Evolutionary conservation across 2,329 filamentous ascomycete species (phyloP).

Genomic region (Colletotrichum sansevieriae): DNA sequence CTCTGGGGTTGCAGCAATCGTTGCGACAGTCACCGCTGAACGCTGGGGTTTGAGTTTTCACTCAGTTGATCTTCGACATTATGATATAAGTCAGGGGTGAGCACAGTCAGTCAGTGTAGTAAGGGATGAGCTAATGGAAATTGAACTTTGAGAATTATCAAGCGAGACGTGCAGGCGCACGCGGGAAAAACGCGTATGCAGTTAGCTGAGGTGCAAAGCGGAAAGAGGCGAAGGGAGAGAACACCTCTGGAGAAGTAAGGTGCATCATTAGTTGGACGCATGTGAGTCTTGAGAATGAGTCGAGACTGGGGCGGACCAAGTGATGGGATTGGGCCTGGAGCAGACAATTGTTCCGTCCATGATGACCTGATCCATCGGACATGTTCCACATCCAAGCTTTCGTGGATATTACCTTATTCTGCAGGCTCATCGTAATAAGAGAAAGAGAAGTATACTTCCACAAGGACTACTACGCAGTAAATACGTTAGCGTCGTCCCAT

Average conservation of each 20-base stretch:
- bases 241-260: neutral
- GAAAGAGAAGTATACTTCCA: neutral
- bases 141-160: neutral
- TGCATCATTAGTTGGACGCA: constrained; percentile 15
- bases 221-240: constrained; percentile 5
- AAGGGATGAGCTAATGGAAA: neutral
- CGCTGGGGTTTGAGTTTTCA: neutral
- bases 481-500: no score
- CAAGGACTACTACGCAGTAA: no score
- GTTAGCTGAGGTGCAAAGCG: neutral
- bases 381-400: constrained; percentile 18
- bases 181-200: neutral
- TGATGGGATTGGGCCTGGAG: constrained; percentile 13
- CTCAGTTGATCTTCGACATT: constrained; percentile 3
- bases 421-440: neutral
- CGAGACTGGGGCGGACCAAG: constrained; percentile 16
- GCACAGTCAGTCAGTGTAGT: neutral
- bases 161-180: constrained; percentile 18
- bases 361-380: constrained; percentile 14
- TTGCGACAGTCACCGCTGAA: constrained; percentile 15
- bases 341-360: constrained; percentile 8
- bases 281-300: constrained; percentile 21
- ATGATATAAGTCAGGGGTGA: constrained; percentile 15
- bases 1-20: constrained; percentile 30
- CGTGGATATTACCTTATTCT: neutral